Evolutionary conservation across 2,329 filamentous ascomycete species (phyloP).

Genomic region (Aspergillus terreus): DNA sequence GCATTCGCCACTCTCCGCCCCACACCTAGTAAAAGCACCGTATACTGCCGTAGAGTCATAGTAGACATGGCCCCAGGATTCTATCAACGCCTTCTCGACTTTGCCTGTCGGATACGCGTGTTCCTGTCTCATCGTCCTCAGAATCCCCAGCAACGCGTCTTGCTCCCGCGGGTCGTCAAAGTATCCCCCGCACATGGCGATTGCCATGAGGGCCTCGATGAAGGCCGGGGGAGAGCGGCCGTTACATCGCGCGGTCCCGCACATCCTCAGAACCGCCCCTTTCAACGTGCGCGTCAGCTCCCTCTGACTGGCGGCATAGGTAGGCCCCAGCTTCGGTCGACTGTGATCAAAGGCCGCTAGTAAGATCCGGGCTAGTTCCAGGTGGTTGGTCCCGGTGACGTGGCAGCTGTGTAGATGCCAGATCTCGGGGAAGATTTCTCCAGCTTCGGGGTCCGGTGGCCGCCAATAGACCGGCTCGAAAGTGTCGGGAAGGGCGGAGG

Average conservation of each 20-base stretch:
- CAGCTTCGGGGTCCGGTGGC: constrained; percentile 31
- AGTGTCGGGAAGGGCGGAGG: constrained; percentile 23
- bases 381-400: constrained; percentile 59
- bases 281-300: constrained; percentile 23
- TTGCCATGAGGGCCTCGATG: constrained; percentile 38
- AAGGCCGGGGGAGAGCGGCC: constrained; percentile 52
- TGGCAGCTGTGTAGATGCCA: constrained; percentile 57
- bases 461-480: constrained; percentile 55
- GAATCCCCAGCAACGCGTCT: constrained; percentile 21
- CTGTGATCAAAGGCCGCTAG: constrained; percentile 55
- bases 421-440: constrained; percentile 54
- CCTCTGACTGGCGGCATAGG: constrained; percentile 12
- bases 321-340: constrained; percentile 48
- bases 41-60: no score
- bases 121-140: constrained; percentile 46
- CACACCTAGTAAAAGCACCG: no score
- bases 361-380: constrained; percentile 56
- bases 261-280: constrained; percentile 51
- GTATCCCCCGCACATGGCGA: constrained; percentile 28
- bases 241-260: constrained; percentile 51
- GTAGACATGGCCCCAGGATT: no score
- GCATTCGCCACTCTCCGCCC: no score
- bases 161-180: constrained; percentile 24
- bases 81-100: constrained; percentile 30
- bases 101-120: constrained; percentile 52